Conservation (phyloP, 1,139 yeast species). For the Suhomyces maxii region DNA sequence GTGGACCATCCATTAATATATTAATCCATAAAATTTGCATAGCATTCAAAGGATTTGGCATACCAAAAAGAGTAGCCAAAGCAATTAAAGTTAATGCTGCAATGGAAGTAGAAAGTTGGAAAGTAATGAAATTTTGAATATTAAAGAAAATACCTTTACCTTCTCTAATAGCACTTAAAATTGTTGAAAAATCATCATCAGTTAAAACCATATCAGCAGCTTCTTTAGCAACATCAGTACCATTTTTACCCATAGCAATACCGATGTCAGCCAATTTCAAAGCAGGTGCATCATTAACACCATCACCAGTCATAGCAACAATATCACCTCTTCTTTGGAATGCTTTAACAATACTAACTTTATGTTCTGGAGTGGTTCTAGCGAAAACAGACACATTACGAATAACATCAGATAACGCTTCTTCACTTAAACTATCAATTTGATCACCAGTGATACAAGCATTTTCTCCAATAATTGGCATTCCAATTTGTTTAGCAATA, state of each 20-base stretch:
- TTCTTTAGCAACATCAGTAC: conserved; percentile 98
- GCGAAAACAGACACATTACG: conserved; percentile 89
- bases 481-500: conserved; percentile 90
- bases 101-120: conserved; percentile 91
- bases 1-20: conserved; percentile 98
- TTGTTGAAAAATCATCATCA: conserved; percentile 94
- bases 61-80: conserved; percentile 76
- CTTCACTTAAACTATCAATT: conserved; percentile 68
- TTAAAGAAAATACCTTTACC: conserved; percentile 96
- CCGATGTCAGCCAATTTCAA: conserved; percentile 96
- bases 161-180: conserved; percentile 88
- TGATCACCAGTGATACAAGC: conserved; percentile 83
- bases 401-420: conserved; percentile 69
- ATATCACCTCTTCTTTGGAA: conserved; percentile 90
- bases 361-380: conserved; percentile 95
- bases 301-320: conserved; percentile 99
- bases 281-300: conserved; percentile 99
- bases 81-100: conserved; percentile 93
- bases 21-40: conserved; percentile 99
- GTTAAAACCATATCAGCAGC: conserved; percentile 98
- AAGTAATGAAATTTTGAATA: conserved; percentile 89
- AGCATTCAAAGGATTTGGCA: conserved; percentile 96
- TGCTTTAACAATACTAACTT: conserved; percentile 87
- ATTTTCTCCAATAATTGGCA: conserved; percentile 68
- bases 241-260: conserved; percentile 94